phyloP scores from a whole-genome alignment of 176 grass and related monocot genomes.

The Hordeum vulgare region DNA sequence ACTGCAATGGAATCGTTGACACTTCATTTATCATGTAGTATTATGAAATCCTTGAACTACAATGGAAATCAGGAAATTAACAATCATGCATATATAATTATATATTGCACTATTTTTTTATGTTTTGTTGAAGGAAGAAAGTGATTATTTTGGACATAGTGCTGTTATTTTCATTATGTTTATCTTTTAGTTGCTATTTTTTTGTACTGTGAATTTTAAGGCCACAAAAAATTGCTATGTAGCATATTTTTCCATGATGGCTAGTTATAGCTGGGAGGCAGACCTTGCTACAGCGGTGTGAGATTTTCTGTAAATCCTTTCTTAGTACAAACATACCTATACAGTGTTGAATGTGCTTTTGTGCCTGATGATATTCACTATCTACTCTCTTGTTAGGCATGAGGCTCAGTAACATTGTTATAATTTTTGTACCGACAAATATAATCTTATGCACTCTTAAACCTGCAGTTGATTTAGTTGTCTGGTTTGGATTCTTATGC shows the following conservation, averaged over 20 bases:
- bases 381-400: not conserved
- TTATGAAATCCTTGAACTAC: not conserved
- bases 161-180: not conserved
- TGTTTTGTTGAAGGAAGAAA: not conserved
- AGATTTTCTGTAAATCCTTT: not conserved
- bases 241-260: not conserved
- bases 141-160: not conserved
- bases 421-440: constrained; percentile 4
- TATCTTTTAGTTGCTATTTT: not conserved
- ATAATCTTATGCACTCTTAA: not conserved
- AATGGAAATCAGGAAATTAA: not conserved
- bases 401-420: not conserved
- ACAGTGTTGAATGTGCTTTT: not conserved
- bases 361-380: not conserved
- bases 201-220: not conserved
- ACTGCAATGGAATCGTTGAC: too few species aligned
- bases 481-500: not conserved
- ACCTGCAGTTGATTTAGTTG: too few species aligned
- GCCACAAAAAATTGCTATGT: not conserved
- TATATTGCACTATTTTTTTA: not conserved
- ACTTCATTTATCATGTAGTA: not conserved
- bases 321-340: not conserved
- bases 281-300: not conserved
- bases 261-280: not conserved
- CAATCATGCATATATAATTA: not conserved